These are phyloP conservation scores for Lipomyces spencermartinsiae DNA, from an alignment of 805 yeast species.

Conservation along the genomic window DNA sequence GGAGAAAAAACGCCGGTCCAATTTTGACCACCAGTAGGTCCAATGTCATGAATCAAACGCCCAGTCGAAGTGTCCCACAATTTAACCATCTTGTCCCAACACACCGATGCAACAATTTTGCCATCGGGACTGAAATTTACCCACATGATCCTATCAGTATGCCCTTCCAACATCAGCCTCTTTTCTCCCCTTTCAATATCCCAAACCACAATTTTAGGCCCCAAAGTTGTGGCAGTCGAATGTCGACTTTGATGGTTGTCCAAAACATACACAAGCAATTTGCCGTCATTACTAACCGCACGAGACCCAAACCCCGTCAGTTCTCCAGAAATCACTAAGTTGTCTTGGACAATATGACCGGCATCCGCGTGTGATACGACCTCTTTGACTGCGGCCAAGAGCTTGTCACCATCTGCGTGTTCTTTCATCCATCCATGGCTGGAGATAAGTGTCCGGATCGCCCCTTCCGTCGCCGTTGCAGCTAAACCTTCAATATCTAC, in stretches of 20 bases:
- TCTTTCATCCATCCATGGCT: background rate
- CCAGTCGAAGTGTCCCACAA: slow-evolving; percentile 7
- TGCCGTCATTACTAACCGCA: background rate
- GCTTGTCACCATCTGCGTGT: background rate
- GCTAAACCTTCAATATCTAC: background rate
- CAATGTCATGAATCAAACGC: background rate
- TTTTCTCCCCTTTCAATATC: background rate
- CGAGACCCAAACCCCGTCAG: background rate
- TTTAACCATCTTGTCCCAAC: background rate
- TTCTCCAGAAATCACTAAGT: background rate
- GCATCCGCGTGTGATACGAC: background rate
- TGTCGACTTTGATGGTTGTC: background rate
- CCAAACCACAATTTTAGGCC: background rate
- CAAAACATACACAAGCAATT: background rate
- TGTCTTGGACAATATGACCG: background rate
- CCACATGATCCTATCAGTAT: background rate
- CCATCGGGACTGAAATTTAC: background rate
- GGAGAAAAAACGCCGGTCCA: background rate
- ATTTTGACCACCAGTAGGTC: background rate
- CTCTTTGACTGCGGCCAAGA: background rate
- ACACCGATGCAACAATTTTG: background rate
- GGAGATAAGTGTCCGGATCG: background rate
- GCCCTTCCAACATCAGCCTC: background rate
- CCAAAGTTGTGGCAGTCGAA: no score
- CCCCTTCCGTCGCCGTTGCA: background rate